These are phyloP conservation scores for Xylariaceae sp. DNA, from an alignment of 2,329 filamentous ascomycete species.

Conservation along the genomic window DNA sequence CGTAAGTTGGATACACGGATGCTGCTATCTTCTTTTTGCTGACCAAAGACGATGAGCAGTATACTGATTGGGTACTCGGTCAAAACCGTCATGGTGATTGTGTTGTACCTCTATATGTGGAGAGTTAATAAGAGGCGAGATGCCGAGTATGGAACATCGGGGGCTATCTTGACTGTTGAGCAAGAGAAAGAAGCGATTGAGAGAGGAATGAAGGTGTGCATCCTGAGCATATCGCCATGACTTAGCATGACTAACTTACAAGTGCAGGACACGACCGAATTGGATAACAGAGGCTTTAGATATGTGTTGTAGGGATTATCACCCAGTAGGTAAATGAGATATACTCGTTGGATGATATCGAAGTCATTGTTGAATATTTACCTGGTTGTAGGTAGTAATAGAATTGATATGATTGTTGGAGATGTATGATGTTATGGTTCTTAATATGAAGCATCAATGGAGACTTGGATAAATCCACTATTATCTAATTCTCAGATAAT, in stretches of 20 bases:
- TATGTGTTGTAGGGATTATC: slow-evolving; percentile 39
- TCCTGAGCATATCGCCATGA: not conserved
- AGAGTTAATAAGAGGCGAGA: slow-evolving; percentile 51
- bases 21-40: not conserved
- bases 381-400: too few relatives aligned
- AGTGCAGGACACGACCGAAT: slow-evolving; percentile 46
- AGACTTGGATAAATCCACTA: too few relatives aligned
- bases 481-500: too few relatives aligned
- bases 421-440: too few relatives aligned
- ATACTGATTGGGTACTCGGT: slow-evolving; percentile 54
- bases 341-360: too few relatives aligned
- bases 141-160: slow-evolving; percentile 35
- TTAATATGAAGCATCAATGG: too few relatives aligned
- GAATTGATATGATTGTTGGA: too few relatives aligned
- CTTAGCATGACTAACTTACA: not conserved
- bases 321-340: too few relatives aligned
- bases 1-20: slow-evolving; percentile 26
- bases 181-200: slow-evolving; percentile 50
- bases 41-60: slow-evolving; percentile 22
- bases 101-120: slow-evolving; percentile 54
- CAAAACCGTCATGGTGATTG: slow-evolving; percentile 46
- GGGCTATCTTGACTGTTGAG: slow-evolving; percentile 28
- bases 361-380: too few relatives aligned
- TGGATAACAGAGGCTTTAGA: slow-evolving; percentile 52
- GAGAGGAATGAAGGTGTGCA: slow-evolving; percentile 41